Evolutionary conservation across 495 filamentous ascomycete species (phyloP), one percentile per base, ranked within the genome.

Genomic region (Chlorociboria aeruginascens): DNA sequence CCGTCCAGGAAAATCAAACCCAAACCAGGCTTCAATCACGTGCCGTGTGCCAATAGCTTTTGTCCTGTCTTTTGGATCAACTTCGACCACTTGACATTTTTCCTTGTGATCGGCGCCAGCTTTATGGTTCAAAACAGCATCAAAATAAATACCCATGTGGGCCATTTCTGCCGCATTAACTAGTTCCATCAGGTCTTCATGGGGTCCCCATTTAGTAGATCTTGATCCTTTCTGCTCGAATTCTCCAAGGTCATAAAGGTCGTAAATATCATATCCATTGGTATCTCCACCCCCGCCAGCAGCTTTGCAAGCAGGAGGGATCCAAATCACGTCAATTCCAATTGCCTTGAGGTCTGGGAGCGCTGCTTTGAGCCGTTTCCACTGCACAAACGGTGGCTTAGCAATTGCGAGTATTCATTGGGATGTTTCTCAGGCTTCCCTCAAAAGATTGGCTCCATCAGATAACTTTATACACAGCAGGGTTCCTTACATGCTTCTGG

Each of bases 61-160:
- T 20, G 64, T 73, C 10, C 81, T 68, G 51, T 81, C 72, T 53
- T 69, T 59, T 1, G 69, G 65, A 58, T 81, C 66, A 9, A 85
- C 81, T 53, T 79, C 74, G 29, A 81, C 65, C 3, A 72, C 78
- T 32, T 61, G 46, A 46, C 72, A 78, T 14, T 63, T 61, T 59
- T 86, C 78, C 8, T 63, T 69, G 47, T 64, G 65, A 58, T 85
- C 82, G 7, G 77, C 82, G 4, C 68, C 78, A 13, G 79, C 78
- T 58, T 83, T 85, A 61, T 86, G 82, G 50, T 85, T 86, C 42
- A 85, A 63, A 7, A 86, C 79, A 3, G 79, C 79, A 62, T 86
- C 82, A 71, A 77, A 85, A 56, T 80, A 76, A 4, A 84, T 51
- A 1, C 71, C 72, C 3, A 85, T 66, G 0, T 68, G 68, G 16